Conservation (phyloP, 2,329 filamentous ascomycete species). For the Lizonia empirigonia region DNA sequence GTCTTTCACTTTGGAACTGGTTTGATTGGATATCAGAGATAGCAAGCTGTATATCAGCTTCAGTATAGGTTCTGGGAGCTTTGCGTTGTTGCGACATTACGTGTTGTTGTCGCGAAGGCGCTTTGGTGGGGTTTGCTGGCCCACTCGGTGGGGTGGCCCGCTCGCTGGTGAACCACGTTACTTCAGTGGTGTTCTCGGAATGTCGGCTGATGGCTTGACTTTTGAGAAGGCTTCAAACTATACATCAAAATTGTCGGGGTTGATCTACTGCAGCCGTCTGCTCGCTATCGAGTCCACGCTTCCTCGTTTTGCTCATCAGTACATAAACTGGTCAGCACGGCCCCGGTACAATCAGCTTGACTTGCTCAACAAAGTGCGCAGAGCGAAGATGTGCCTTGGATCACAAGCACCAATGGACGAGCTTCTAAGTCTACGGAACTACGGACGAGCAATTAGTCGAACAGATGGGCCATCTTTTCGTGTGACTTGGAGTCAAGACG, state of each 20-base stretch:
- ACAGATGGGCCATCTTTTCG: constrained; percentile 1
- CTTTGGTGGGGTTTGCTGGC: too few species aligned
- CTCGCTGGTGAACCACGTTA: too few species aligned
- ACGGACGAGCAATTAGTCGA: constrained; percentile 1
- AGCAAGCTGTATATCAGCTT: too few species aligned
- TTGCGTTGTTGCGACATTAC: too few species aligned
- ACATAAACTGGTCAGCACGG: background rate
- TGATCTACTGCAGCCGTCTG: background rate
- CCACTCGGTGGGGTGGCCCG: too few species aligned
- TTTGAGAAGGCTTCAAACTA: background rate
- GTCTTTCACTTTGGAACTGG: too few species aligned
- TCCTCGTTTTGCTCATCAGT: constrained; percentile 1
- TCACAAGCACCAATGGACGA: constrained; percentile 3
- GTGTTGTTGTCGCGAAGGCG: too few species aligned
- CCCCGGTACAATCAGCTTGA: background rate
- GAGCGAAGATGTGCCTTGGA: constrained; percentile 1
- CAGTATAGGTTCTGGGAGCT: too few species aligned
- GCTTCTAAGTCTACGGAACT: background rate
- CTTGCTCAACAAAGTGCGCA: background rate
- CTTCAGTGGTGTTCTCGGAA: background rate
- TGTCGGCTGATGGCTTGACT: background rate
- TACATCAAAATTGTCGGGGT: background rate
- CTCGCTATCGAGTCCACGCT: background rate
- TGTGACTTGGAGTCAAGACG: background rate
- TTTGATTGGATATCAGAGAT: too few species aligned